Base-by-base conservation (phyloP, 495 filamentous ascomycete genomes). In the Saxispiralis lemnorum region DNA sequence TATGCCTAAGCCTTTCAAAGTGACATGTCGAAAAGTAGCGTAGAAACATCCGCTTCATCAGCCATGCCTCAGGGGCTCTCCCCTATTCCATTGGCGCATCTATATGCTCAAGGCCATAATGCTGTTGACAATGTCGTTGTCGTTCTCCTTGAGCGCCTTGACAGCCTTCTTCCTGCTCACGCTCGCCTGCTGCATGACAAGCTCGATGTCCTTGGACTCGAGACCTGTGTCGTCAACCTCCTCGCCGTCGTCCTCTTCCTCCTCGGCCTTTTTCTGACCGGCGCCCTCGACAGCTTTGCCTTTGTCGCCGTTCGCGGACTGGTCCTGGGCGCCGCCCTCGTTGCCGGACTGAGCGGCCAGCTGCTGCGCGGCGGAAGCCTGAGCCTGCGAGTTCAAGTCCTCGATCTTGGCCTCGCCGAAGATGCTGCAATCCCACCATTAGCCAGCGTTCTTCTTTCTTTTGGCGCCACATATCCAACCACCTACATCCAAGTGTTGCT, bases 391-490 rank as follows among this genome's bases (percentile, higher is more conserved):
- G 77, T 94, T 96, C 55, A 96, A 70, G 68, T 99, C 92, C 72
- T 99, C 92, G 58, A 92, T 99, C 81, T 99, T 99, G 61, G 92
- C 92, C 71, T 99, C 89, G 63, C 89, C 89, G 66, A 99, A 99
- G 68, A 99, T 93, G 67, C 89, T 97, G 41, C 19, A 24, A 6
- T 4, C 11, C 12, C 11, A 35, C 12, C 0, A 35, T 20, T 14
- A 21, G n/a, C 16, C 10, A 5, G 24, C 24, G 24, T 28, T 12
- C 16, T 17, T 14, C 11, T 14, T 3, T 12, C 4, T 2, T 20
- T 38, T 24, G 11, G 41, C 19, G 10, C 15, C 37, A 38, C 39
- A 18, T 42, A 5, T 35, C 5, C 34, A 13, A 11, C 28, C 14
- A 60, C 82, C 71, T 70, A 95, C 89, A 99, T 99, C 75, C 84